Evolutionary conservation across 805 yeast species (phyloP).

Genomic region (Kodamaea kaohsiungensis): DNA sequence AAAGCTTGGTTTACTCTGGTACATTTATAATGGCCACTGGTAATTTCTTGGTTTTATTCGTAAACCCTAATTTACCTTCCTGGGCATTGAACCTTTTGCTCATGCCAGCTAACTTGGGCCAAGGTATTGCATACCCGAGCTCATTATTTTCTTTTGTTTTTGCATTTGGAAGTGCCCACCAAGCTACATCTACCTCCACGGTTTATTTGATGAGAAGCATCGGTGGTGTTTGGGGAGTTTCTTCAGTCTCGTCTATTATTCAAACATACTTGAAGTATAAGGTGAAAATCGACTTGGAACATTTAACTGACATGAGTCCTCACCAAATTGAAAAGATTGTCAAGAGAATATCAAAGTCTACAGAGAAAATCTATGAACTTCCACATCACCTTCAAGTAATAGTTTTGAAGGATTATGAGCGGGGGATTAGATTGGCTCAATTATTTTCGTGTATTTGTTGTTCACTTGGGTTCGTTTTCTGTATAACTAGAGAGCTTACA

Average conservation of each 20-base stretch:
- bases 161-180: constrained; percentile 29
- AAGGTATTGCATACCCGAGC: constrained; percentile 39
- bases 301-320: constrained; percentile 10
- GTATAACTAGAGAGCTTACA: constrained; percentile 14
- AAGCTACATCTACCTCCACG: constrained; percentile 43
- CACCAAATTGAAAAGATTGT: constrained; percentile 20
- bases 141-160: constrained; percentile 38
- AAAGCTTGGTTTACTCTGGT: constrained; percentile 31
- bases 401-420: constrained; percentile 24
- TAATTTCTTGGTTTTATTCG: constrained; percentile 25
- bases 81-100: constrained; percentile 27
- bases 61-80: constrained; percentile 17
- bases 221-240: constrained; percentile 45
- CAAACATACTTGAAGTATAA: constrained; percentile 16
- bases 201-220: constrained; percentile 39
- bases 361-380: constrained; percentile 18
- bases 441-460: constrained; percentile 17
- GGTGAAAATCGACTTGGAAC: constrained; percentile 17
- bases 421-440: constrained; percentile 27
- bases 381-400: constrained; percentile 18
- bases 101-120: constrained; percentile 40
- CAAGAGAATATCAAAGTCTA: constrained; percentile 20
- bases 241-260: constrained; percentile 19
- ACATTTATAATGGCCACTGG: constrained; percentile 35
- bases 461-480: constrained; percentile 16